Conservation (phyloP, 768 basidiomycete species). For the Lactarius akahatsu region DNA sequence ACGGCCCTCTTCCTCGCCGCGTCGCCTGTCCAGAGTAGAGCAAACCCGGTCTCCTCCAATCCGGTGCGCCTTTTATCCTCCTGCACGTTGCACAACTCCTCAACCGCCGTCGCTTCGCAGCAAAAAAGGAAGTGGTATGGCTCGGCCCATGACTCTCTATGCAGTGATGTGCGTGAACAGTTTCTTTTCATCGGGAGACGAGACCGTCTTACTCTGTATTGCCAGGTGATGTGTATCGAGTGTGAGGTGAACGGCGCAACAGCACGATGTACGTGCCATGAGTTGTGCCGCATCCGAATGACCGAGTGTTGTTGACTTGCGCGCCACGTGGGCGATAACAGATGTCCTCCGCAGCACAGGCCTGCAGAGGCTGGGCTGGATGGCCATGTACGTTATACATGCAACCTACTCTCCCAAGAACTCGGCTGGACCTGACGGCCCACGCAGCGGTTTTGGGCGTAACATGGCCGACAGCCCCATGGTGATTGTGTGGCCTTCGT, state of each 20-base stretch:
- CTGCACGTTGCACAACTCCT: neutral
- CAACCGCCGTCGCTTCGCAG: neutral
- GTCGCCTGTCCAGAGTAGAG: neutral
- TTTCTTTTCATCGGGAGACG: neutral
- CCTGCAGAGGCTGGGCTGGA: conserved; percentile 30
- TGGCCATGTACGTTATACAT: conserved; percentile 29
- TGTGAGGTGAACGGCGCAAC: conserved; percentile 17
- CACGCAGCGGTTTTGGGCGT: conserved; percentile 55
- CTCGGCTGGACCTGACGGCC: neutral
- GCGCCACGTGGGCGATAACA: neutral
- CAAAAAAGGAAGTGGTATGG: conserved; percentile 1
- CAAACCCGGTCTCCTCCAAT: neutral
- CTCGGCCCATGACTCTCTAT: conserved; percentile 13
- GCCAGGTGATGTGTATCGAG: conserved; percentile 24
- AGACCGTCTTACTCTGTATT: neutral
- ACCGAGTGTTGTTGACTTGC: neutral
- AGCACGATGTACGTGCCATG: conserved; percentile 19
- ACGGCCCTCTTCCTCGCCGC: neutral
- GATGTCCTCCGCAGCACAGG: conserved; percentile 30
- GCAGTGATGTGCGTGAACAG: conserved; percentile 10
- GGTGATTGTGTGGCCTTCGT: conserved; percentile 74
- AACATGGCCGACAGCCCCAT: conserved; percentile 58
- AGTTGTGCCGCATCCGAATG: neutral
- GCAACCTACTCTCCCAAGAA: conserved; percentile 2
- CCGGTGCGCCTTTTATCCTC: neutral